Percentiles rank a stretch among this genome's conserved stretches.
Conservation (phyloP, 371 early-diverging fungal genomes). For the Mucor plumbeus region DNA sequence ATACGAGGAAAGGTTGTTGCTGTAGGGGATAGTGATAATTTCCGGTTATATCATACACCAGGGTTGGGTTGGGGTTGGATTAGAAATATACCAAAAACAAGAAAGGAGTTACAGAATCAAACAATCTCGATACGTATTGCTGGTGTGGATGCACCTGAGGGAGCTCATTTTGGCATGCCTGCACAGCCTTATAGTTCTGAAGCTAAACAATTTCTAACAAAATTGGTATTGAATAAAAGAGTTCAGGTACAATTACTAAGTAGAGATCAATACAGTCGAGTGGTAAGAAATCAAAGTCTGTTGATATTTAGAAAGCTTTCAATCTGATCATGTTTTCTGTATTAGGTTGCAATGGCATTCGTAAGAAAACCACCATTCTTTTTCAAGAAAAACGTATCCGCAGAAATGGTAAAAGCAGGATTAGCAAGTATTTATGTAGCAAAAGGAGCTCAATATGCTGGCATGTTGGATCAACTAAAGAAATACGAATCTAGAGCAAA, state of each 20-base stretch:
- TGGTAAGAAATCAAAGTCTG: slow-evolving; percentile 42
- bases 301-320: background rate
- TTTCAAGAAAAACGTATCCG: slow-evolving; percentile 65
- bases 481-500: slow-evolving; percentile 62
- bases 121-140: slow-evolving; percentile 73
- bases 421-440: slow-evolving; percentile 72
- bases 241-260: slow-evolving; percentile 60
- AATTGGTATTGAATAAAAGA: slow-evolving; percentile 47
- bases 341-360: slow-evolving; percentile 69
- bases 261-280: slow-evolving; percentile 74
- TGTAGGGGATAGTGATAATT: slow-evolving; percentile 69
- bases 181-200: slow-evolving; percentile 72
- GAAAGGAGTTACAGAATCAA: slow-evolving; percentile 61
- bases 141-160: slow-evolving; percentile 84
- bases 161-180: slow-evolving; percentile 75
- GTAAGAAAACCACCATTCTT: slow-evolving; percentile 51
- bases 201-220: slow-evolving; percentile 61
- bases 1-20: slow-evolving; percentile 58
- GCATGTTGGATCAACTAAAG: slow-evolving; percentile 48
- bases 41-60: slow-evolving; percentile 67
- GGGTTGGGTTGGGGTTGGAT: slow-evolving; percentile 66
- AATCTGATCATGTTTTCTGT: background rate
- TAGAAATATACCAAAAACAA: slow-evolving; percentile 48
- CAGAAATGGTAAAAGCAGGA: slow-evolving; percentile 72
- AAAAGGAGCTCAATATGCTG: slow-evolving; percentile 74